Conservation (phyloP, 805 yeast genomes). For the Ogataea nitratoaversa region DNA sequence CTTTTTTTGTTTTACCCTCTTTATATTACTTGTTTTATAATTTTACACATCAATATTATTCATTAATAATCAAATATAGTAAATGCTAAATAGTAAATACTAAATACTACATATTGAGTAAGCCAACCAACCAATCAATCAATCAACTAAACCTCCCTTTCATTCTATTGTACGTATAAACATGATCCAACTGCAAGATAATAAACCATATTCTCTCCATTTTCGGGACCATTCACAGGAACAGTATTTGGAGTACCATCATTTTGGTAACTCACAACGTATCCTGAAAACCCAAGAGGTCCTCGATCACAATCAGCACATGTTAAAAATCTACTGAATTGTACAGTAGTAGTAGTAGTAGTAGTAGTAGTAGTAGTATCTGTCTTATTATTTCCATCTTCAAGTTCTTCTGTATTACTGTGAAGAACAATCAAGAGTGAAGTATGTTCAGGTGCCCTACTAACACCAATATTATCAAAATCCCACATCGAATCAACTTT, state of each 20-base stretch:
- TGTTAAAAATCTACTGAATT: conserved; percentile 50
- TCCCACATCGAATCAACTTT: conserved; percentile 64
- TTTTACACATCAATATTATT: too few species aligned
- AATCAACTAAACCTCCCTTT: too few species aligned
- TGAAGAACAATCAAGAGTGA: conserved; percentile 8
- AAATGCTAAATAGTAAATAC: too few species aligned
- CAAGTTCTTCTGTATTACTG: neutral
- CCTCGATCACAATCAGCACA: conserved; percentile 81
- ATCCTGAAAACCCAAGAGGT: conserved; percentile 67
- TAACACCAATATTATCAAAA: conserved; percentile 76
- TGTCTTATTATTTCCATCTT: conserved; percentile 12
- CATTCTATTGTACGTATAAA: too few species aligned
- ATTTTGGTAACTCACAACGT: conserved; percentile 13
- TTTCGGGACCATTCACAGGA: conserved; percentile 8
- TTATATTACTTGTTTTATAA: too few species aligned
- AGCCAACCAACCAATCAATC: too few species aligned
- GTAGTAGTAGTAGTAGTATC: conserved; percentile 12
- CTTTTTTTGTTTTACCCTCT: too few species aligned
- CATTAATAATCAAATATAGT: too few species aligned
- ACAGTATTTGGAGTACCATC: conserved; percentile 1
- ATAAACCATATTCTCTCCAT: conserved; percentile 12
- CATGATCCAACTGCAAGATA: conserved; percentile 13
- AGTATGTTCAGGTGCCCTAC: conserved; percentile 41
- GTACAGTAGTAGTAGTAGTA: conserved; percentile 4
- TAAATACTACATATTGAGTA: too few species aligned